Evolutionary conservation across 129 eudicot species (phyloP).

Genomic region (Logfia minima): DNA sequence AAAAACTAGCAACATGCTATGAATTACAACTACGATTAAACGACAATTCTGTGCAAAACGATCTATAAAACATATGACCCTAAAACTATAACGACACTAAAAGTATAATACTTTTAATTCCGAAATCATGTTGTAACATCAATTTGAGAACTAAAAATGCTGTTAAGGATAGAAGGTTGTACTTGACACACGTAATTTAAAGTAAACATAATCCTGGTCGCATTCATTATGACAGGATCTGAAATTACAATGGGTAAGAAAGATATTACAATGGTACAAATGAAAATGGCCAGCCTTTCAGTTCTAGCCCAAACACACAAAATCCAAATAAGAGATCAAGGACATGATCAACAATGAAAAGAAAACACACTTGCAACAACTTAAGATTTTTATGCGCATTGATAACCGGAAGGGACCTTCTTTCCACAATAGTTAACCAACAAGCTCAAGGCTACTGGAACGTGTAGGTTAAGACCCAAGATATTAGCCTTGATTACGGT

Average conservation of each 20-base stretch:
- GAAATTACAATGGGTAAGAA: neutral
- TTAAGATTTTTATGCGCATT: conserved; percentile 32
- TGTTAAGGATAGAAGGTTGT: neutral
- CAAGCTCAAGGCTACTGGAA: conserved; percentile 59
- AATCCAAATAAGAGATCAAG: neutral
- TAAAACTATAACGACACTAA: too few relatives aligned
- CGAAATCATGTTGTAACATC: too few relatives aligned
- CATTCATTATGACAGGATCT: conserved; percentile 16
- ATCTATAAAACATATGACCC: too few relatives aligned
- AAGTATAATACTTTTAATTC: too few relatives aligned
- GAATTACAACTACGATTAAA: too few relatives aligned
- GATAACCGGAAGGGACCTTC: conserved; percentile 49
- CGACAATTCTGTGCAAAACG: too few relatives aligned
- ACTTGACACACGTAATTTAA: neutral
- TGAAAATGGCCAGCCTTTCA: conserved; percentile 7
- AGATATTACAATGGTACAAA: conserved; percentile 8
- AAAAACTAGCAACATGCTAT: too few relatives aligned
- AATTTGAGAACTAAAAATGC: too few relatives aligned
- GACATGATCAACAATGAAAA: neutral
- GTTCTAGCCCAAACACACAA: conserved; percentile 10
- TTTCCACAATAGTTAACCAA: conserved; percentile 62
- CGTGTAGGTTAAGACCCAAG: conserved; percentile 57
- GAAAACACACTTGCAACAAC: neutral
- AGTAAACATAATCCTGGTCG: conserved; percentile 6
- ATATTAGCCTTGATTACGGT: conserved; percentile 60